Conservation (phyloP, 2,329 filamentous ascomycete species). For the Iodosphaeria phyllophila region DNA sequence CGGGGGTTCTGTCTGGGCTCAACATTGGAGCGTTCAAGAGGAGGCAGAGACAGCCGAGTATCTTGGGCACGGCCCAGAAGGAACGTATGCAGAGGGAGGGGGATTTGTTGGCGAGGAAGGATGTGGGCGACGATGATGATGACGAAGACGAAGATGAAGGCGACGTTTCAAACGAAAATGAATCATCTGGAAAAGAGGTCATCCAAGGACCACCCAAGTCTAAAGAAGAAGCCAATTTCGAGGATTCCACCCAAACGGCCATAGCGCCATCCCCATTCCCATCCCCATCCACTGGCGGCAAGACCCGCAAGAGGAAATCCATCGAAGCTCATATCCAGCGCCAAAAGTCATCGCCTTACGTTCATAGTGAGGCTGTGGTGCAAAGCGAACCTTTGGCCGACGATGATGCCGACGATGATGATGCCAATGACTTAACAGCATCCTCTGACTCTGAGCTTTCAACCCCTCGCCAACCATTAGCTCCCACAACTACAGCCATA, state of each 20-base stretch:
- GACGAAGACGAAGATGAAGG: constrained; percentile 15
- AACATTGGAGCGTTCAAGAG: constrained; percentile 40
- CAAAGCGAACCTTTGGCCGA: constrained; percentile 6
- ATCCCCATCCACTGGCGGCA: constrained; percentile 9
- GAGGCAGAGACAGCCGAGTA: constrained; percentile 40
- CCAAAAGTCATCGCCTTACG: constrained; percentile 16
- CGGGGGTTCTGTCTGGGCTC: constrained; percentile 16
- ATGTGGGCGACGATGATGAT: constrained; percentile 25
- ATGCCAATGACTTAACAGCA: too few relatives aligned
- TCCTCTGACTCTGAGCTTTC: too few relatives aligned
- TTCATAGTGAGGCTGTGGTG: too few relatives aligned
- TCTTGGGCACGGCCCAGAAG: constrained; percentile 33
- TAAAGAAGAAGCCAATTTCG: too few relatives aligned
- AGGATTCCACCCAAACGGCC: too few relatives aligned
- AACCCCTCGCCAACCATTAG: too few relatives aligned
- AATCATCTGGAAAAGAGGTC: not conserved
- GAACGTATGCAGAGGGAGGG: constrained; percentile 12
- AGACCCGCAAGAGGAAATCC: constrained; percentile 37
- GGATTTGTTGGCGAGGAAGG: constrained; percentile 12
- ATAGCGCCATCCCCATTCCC: constrained; percentile 1
- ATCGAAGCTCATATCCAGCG: constrained; percentile 21
- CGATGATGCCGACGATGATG: constrained; percentile 9
- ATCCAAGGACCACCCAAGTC: constrained; percentile 44
- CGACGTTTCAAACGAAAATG: not conserved
- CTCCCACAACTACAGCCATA: too few relatives aligned